phyloP scores from a whole-genome alignment of 768 basidiomycete species.

The Russula virescens region DNA sequence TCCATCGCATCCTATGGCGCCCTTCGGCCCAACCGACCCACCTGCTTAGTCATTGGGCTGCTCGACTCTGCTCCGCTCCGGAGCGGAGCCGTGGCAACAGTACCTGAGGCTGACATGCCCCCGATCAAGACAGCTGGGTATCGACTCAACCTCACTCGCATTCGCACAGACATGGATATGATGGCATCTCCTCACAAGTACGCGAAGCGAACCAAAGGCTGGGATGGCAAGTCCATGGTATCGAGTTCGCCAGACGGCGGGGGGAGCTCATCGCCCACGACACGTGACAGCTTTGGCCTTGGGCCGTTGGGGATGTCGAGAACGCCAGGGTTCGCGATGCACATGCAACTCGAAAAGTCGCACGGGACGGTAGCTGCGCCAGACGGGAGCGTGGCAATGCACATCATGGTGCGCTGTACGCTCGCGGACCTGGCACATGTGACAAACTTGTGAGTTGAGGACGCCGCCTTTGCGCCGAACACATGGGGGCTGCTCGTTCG shows the following conservation, averaged over 20 bases:
- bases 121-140: conserved; percentile 41
- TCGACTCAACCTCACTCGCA: conserved; percentile 29
- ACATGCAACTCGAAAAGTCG: conserved; percentile 35
- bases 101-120: conserved; percentile 43
- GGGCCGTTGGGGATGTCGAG: conserved; percentile 34
- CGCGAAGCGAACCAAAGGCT: conserved; percentile 45
- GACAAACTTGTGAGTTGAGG: conserved; percentile 77
- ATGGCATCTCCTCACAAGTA: conserved; percentile 9
- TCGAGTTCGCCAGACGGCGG: conserved; percentile 32
- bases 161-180: conserved; percentile 6
- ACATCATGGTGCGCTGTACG: conserved; percentile 62
- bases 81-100: no score
- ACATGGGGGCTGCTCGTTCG: conserved; percentile 73
- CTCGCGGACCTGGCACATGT: conserved; percentile 73
- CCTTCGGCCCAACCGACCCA: conserved; percentile 23
- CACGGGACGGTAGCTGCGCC: conserved; percentile 52
- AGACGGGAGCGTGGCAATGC: conserved; percentile 66
- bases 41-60: no score
- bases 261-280: conserved; percentile 7
- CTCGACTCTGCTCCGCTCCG: conserved; percentile 54
- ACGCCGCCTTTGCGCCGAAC: conserved; percentile 82
- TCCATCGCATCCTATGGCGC: conserved; percentile 9
- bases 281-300: conserved; percentile 12
- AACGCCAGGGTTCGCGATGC: conserved; percentile 40
- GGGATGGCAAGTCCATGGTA: conserved; percentile 56